Evolutionary conservation across 768 basidiomycete genomes (phyloP).

Genomic region (Trametes sanguinea): DNA sequence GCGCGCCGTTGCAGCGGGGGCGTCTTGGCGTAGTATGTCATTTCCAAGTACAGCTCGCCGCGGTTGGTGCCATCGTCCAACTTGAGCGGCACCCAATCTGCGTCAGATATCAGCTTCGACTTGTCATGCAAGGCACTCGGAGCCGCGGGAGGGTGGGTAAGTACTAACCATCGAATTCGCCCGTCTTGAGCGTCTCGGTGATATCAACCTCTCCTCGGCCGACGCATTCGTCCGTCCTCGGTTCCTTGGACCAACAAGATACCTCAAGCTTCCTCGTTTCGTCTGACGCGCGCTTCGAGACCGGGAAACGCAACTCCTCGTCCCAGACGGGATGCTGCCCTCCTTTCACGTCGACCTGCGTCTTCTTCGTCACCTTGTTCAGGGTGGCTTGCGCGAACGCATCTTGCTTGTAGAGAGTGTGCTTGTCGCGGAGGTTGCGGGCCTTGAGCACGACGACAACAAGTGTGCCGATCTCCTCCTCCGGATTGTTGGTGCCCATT

Average conservation of each 20-base stretch:
- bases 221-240: constrained; percentile 69
- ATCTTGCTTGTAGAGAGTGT: constrained; percentile 89
- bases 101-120: too few species aligned
- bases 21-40: constrained; percentile 85
- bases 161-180: constrained; percentile 89
- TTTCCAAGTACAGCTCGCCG: constrained; percentile 89
- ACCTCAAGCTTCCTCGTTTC: constrained; percentile 68
- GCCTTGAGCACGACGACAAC: constrained; percentile 87
- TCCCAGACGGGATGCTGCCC: constrained; percentile 97
- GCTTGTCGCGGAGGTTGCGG: constrained; percentile 77
- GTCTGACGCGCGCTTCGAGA: constrained; percentile 56
- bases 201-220: constrained; percentile 80
- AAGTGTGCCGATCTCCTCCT: constrained; percentile 66
- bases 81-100: constrained; percentile 71
- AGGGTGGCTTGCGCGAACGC: constrained; percentile 73
- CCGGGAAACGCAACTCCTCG: constrained; percentile 74
- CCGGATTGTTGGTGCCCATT: constrained; percentile 7
- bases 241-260: constrained; percentile 80
- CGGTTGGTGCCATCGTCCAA: constrained; percentile 59
- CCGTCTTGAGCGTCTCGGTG: constrained; percentile 73
- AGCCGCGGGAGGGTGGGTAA: too few species aligned
- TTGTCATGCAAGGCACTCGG: too few species aligned
- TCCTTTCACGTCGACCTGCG: constrained; percentile 76
- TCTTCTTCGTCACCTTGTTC: constrained; percentile 63
- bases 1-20: constrained; percentile 43